Evolutionary conservation across 2,329 filamentous ascomycete species (phyloP).

Genomic region (Waltergamsia citrina): DNA sequence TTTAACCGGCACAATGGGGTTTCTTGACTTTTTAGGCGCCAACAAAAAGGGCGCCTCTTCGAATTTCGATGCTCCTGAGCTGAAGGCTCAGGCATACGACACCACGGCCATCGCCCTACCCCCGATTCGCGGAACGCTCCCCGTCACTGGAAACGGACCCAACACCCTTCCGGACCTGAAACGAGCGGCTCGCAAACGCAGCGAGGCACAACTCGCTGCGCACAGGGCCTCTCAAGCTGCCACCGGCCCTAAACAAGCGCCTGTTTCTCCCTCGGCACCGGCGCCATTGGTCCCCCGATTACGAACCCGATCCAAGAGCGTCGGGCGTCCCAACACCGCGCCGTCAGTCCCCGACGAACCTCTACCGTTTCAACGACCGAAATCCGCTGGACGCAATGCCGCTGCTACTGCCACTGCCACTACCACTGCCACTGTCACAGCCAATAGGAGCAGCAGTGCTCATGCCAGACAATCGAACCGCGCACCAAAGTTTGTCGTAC

Average conservation of each 20-base stretch:
- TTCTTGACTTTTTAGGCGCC: constrained; percentile 4
- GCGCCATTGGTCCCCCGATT: constrained; percentile 2
- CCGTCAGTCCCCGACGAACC: neutral
- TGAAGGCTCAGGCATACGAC: constrained; percentile 7
- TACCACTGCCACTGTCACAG: no score
- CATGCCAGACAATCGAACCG: no score
- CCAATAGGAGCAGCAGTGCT: constrained; percentile 1
- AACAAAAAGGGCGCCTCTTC: neutral
- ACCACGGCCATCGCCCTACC: constrained; percentile 5
- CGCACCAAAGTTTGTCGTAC: neutral
- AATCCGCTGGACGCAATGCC: constrained; percentile 4
- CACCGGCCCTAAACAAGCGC: neutral
- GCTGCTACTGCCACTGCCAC: no score
- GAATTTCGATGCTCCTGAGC: neutral
- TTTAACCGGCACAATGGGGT: constrained; percentile 4
- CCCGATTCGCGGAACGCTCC: constrained; percentile 6
- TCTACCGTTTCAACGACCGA: constrained; percentile 4
- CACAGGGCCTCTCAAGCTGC: no score
- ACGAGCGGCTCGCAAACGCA: constrained; percentile 5
- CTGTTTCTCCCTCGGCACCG: constrained; percentile 2
- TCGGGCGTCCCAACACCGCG: constrained; percentile 6
- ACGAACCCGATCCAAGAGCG: constrained; percentile 3
- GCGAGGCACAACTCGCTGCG: constrained; percentile 2
- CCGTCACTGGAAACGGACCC: constrained; percentile 7
- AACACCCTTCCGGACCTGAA: constrained; percentile 6